These are phyloP conservation scores for Amborella trichopoda DNA, from an alignment of 164 flowering plant genomes.

Conservation along the genomic window DNA sequence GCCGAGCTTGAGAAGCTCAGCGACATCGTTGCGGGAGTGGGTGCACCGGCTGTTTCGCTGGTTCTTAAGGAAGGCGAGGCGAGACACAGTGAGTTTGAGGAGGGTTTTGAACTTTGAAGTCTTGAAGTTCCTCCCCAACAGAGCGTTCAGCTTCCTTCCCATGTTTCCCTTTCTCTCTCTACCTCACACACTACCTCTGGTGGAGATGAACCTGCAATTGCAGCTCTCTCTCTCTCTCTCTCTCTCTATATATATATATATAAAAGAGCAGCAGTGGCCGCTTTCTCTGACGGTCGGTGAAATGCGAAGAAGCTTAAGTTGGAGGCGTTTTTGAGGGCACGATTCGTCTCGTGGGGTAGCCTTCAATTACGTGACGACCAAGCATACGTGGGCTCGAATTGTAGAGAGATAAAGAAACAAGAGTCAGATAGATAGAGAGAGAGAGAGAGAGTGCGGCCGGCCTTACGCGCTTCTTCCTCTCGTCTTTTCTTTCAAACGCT, in stretches of 20 bases:
- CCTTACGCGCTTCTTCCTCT: no score
- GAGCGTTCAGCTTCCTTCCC: slow-evolving; percentile 41
- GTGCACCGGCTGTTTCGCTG: slow-evolving; percentile 41
- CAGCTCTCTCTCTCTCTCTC: not conserved
- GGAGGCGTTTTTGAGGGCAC: no score
- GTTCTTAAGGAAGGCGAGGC: slow-evolving; percentile 54
- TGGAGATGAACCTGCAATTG: slow-evolving; percentile 4
- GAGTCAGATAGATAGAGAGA: no score
- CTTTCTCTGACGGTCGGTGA: no score
- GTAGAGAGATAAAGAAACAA: no score
- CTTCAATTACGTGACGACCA: no score
- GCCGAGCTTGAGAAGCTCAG: slow-evolving; percentile 51
- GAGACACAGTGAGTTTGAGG: slow-evolving; percentile 33
- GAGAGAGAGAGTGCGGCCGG: no score
- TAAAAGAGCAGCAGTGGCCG: no score
- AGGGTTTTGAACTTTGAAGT: slow-evolving; percentile 33
- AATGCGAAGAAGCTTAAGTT: no score
- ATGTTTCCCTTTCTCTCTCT: slow-evolving; percentile 13
- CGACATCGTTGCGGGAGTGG: slow-evolving; percentile 43
- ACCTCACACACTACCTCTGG: not conserved
- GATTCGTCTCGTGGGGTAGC: no score
- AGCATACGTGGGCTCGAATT: no score
- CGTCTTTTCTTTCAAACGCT: no score
- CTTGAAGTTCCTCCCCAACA: slow-evolving; percentile 46
- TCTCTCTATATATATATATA: not conserved